Percentiles rank a stretch among this genome's conserved stretches.
Conservation (phyloP, 352 stramenopile species). For the Pythium rishiriense region DNA sequence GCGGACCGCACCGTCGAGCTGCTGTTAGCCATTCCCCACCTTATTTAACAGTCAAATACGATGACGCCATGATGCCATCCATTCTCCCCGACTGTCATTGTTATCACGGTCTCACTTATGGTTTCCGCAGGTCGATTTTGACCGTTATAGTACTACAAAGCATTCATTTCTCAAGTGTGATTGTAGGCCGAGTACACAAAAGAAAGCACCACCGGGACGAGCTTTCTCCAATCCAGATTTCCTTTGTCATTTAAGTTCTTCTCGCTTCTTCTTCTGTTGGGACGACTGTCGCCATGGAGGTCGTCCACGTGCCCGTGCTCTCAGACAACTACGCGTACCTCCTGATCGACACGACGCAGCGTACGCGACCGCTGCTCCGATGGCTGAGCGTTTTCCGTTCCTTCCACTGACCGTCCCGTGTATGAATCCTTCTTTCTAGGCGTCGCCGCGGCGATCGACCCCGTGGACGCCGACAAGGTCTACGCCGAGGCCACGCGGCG, state of each 20-base stretch:
- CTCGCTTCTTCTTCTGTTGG: no score
- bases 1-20: constrained; percentile 1
- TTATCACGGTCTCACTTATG: no score
- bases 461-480: constrained; percentile 84
- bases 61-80: neutral
- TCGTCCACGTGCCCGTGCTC: constrained; percentile 83
- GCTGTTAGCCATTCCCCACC: neutral
- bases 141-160: no score
- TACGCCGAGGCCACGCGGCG: constrained; percentile 56
- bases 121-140: no score
- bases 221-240: no score
- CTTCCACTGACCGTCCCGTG: neutral
- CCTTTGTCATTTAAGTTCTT: no score
- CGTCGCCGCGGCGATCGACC: constrained; percentile 83
- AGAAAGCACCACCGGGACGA: no score
- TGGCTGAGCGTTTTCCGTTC: neutral
- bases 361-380: constrained; percentile 24
- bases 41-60: constrained; percentile 13
- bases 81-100: no score
- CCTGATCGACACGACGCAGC: constrained; percentile 53
- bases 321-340: constrained; percentile 94
- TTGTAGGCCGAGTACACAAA: no score
- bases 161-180: no score
- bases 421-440: constrained; percentile 30
- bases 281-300: constrained; percentile 52